Conservation (phyloP, 2,329 filamentous ascomycete genomes). For the Alternaria incomplexa region DNA sequence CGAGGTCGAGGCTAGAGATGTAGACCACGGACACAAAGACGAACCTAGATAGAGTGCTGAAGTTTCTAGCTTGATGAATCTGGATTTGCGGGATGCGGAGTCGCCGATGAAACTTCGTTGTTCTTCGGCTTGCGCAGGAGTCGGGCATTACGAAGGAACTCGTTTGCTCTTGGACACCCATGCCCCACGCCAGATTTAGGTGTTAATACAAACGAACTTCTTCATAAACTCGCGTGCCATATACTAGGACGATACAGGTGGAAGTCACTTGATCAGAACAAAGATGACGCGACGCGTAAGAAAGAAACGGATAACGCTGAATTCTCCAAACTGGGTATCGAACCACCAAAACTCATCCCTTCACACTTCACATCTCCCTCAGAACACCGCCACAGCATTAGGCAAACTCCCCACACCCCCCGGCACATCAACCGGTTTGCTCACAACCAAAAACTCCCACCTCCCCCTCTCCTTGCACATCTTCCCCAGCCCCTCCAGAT, state of each 20-base stretch:
- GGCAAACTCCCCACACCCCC: conserved; percentile 39
- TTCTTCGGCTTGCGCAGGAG: not conserved
- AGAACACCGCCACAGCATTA: conserved; percentile 35
- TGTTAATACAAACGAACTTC: no score
- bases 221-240: no score
- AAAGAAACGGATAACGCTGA: not conserved
- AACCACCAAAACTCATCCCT: no score
- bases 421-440: conserved; percentile 51
- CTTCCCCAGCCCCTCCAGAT: conserved; percentile 38
- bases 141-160: no score
- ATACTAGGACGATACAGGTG: no score
- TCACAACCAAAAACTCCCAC: conserved; percentile 63
- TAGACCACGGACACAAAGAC: not conserved
- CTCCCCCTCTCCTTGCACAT: conserved; percentile 35
- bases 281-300: not conserved
- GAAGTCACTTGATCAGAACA: not conserved
- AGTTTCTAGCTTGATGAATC: not conserved
- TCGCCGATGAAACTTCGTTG: not conserved
- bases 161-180: no score
- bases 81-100: not conserved
- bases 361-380: not conserved
- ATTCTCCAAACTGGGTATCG: not conserved
- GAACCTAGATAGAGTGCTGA: not conserved
- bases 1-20: not conserved
- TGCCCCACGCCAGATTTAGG: no score